These are phyloP conservation scores for Ganoderma resinaceum DNA, from an alignment of 1,284 basidiomycete species.

Conservation along the genomic window DNA sequence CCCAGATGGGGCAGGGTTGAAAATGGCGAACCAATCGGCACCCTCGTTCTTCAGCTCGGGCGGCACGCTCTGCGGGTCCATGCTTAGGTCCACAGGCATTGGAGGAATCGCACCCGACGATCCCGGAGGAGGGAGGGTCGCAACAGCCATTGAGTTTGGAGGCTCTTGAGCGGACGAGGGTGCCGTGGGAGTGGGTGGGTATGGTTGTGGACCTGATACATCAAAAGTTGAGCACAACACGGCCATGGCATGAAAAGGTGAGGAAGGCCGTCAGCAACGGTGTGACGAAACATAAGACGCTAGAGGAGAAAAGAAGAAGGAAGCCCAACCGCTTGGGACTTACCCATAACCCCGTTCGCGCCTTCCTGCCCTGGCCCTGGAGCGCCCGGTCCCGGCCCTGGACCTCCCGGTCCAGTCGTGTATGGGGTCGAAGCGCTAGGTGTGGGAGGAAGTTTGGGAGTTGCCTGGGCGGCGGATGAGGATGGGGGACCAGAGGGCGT, in stretches of 20 bases:
- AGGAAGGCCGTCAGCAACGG: background rate
- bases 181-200: conserved; percentile 26
- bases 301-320: background rate
- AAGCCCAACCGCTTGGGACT: conserved; percentile 10
- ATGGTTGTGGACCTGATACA: conserved; percentile 25
- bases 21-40: conserved; percentile 94
- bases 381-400: conserved; percentile 25
- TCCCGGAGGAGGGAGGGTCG: conserved; percentile 26
- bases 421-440: conserved; percentile 32
- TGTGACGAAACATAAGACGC: background rate
- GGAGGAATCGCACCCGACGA: conserved; percentile 22
- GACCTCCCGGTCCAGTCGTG: conserved; percentile 26
- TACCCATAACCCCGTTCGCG: conserved; percentile 29
- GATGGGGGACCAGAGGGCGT: conserved; percentile 21
- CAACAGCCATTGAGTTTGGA: conserved; percentile 15
- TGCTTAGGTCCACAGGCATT: conserved; percentile 34
- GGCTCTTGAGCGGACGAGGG: conserved; percentile 14
- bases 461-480: conserved; percentile 28
- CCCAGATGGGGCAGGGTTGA: conserved; percentile 76
- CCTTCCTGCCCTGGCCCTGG: conserved; percentile 29
- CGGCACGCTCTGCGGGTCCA: conserved; percentile 55
- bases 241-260: background rate
- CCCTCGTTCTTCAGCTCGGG: conserved; percentile 81
- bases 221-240: background rate
- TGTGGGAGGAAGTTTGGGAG: conserved; percentile 36